These are phyloP conservation scores for Aspergillus sclerotioniger DNA, from an alignment of 495 filamentous ascomycete species.

Conservation along the genomic window DNA sequence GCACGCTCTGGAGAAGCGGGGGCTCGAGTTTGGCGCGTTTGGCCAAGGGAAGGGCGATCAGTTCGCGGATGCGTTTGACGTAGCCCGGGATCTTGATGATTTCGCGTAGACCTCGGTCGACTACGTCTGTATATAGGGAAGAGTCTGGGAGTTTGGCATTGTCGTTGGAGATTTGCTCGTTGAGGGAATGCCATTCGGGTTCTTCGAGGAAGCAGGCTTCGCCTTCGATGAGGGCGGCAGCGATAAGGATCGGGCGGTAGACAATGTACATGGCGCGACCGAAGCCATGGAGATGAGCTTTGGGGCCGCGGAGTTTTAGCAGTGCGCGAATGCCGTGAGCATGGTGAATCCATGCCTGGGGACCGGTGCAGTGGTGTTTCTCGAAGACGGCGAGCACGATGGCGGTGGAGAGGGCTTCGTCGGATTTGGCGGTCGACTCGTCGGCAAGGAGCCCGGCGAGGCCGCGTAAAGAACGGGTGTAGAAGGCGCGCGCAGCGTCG, in stretches of 20 bases:
- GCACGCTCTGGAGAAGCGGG: conserved; percentile 18
- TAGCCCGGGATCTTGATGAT: conserved; percentile 27
- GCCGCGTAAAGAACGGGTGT: conserved; percentile 24
- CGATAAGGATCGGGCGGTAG: conserved; percentile 33
- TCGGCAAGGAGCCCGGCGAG: conserved; percentile 18
- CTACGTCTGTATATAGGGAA: conserved; percentile 29
- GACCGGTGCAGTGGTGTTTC: conserved; percentile 31
- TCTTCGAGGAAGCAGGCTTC: conserved; percentile 33
- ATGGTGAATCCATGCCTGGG: conserved; percentile 36
- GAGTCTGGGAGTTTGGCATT: conserved; percentile 31
- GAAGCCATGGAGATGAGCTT: conserved; percentile 31
- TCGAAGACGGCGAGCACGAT: conserved; percentile 37
- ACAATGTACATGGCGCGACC: conserved; percentile 33
- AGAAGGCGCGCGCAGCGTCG: conserved; percentile 21
- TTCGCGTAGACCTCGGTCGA: conserved; percentile 29
- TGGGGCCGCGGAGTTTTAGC: conserved; percentile 33
- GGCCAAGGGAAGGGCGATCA: conserved; percentile 7
- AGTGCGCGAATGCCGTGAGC: conserved; percentile 35
- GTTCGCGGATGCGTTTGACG: conserved; percentile 25
- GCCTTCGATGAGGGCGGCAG: conserved; percentile 25
- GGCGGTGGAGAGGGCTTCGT: conserved; percentile 27
- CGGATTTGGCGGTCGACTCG: conserved; percentile 25
- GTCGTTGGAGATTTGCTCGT: conserved; percentile 27
- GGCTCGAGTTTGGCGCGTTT: conserved; percentile 12
- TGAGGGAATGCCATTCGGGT: conserved; percentile 36